A percentile compares a stretch with the other conserved stretches of the same genome.
These are phyloP conservation scores for Euphorbia schlechtendalii DNA, from an alignment of 441 rosid species.

Conservation along the genomic window DNA sequence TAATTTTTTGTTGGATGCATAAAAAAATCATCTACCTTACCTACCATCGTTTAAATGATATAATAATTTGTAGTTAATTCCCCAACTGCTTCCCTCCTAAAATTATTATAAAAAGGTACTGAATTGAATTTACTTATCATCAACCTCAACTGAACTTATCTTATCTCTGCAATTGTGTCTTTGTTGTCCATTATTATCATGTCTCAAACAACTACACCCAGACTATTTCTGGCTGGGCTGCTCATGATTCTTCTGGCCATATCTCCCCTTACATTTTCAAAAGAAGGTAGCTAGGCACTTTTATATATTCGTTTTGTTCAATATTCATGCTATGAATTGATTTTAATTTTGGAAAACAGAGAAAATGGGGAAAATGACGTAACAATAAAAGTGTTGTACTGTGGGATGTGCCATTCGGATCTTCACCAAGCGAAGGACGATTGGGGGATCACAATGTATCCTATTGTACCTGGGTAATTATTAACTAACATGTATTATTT, in stretches of 20 bases:
- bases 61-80: too few relatives aligned
- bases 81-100: too few relatives aligned
- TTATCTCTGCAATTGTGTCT: too few relatives aligned
- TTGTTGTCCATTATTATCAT: conserved; percentile 9
- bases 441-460: conserved; percentile 77
- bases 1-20: too few relatives aligned
- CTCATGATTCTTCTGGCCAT: conserved; percentile 42
- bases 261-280: conserved; percentile 42
- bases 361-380: conserved; percentile 66
- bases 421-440: conserved; percentile 52
- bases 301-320: not conserved
- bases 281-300: conserved; percentile 32
- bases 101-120: too few relatives aligned
- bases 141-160: too few relatives aligned
- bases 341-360: conserved; percentile 22
- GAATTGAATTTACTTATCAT: not conserved
- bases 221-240: conserved; percentile 53
- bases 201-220: conserved; percentile 47
- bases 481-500: too few relatives aligned
- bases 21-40: too few relatives aligned
- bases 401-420: conserved; percentile 78
- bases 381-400: conserved; percentile 55
- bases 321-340: not conserved
- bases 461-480: conserved; percentile 68
- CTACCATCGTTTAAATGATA: too few relatives aligned